Evolutionary conservation across 1,139 yeast species (phyloP).

Genomic region (Yamadazyma diddensiae): DNA sequence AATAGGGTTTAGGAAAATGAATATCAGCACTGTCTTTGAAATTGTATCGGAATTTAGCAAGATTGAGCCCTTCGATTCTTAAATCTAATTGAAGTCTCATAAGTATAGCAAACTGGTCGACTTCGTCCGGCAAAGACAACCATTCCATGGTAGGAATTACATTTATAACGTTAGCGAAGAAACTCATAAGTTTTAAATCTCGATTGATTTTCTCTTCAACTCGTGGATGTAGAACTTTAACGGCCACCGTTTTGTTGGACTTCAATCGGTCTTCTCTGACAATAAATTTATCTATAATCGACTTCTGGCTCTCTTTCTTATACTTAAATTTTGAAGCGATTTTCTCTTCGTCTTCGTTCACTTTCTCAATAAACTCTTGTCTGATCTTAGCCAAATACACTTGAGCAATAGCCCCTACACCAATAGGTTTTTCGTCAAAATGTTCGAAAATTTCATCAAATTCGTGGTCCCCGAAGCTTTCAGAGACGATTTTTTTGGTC

Average conservation of each 20-base stretch:
- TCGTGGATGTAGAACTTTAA: constrained; percentile 87
- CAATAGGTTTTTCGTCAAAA: constrained; percentile 72
- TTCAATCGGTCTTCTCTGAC: constrained; percentile 37
- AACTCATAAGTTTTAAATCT: constrained; percentile 79
- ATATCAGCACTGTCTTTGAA: constrained; percentile 60
- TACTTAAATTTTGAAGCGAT: constrained; percentile 15
- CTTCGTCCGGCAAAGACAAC: constrained; percentile 94
- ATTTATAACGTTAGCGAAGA: constrained; percentile 71
- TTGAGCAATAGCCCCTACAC: constrained; percentile 98
- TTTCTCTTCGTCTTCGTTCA: constrained; percentile 27
- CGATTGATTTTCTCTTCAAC: constrained; percentile 72
- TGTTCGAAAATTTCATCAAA: constrained; percentile 82
- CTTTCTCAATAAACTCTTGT: constrained; percentile 36
- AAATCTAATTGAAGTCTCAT: constrained; percentile 89
- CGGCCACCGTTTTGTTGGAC: constrained; percentile 68
- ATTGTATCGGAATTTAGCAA: constrained; percentile 64
- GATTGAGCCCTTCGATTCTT: constrained; percentile 82
- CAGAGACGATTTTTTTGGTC: constrained; percentile 57
- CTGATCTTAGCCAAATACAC: constrained; percentile 77
- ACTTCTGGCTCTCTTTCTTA: constrained; percentile 13
- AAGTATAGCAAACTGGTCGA: constrained; percentile 77
- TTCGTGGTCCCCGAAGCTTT: constrained; percentile 55
- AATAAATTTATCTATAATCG: constrained; percentile 34
- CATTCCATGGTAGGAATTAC: constrained; percentile 93
- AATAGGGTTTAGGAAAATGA: constrained; percentile 78